A percentile compares a stretch with the other conserved stretches of the same genome.
Conservation (phyloP, 176 grass and related monocot genomes). For the Hordeum marinum region DNA sequence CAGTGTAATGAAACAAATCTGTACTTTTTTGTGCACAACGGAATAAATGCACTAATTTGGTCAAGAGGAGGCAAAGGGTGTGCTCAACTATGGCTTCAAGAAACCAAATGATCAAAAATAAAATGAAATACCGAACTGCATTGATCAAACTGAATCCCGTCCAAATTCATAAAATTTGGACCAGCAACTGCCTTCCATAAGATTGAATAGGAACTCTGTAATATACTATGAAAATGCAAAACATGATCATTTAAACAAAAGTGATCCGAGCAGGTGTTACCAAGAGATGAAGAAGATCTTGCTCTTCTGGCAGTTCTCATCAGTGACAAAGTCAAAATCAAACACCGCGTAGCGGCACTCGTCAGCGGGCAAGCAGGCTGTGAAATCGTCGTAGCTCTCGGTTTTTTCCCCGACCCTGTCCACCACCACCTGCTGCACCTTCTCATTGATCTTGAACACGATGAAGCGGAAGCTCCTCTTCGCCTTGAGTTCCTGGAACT, state of each 20-base stretch:
- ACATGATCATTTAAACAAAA: not conserved
- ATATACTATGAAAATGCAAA: not conserved
- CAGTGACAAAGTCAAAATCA: constrained; percentile 90
- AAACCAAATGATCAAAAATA: not conserved
- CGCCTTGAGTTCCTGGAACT: constrained; percentile 80
- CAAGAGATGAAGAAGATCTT: constrained; percentile 98
- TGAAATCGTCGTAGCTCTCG: constrained; percentile 82
- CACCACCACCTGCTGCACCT: constrained; percentile 81
- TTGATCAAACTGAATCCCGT: not conserved
- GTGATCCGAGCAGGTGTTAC: constrained; percentile 26
- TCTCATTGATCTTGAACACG: constrained; percentile 97
- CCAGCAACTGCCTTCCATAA: not conserved
- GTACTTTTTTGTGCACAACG: not conserved
- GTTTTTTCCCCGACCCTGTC: constrained; percentile 62
- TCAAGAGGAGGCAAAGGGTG: not conserved
- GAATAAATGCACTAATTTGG: not conserved
- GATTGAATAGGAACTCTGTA: not conserved
- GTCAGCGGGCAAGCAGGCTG: constrained; percentile 58
- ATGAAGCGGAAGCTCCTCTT: constrained; percentile 99
- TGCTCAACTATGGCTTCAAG: not conserved
- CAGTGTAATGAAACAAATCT: not conserved
- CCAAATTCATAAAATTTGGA: constrained; percentile 7
- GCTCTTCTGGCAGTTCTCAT: constrained; percentile 96
- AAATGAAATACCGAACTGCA: not conserved
- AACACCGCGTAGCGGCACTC: constrained; percentile 98